phyloP scores from a whole-genome alignment of 1,284 basidiomycete species.

The Phylloboletellus chloephorus region DNA sequence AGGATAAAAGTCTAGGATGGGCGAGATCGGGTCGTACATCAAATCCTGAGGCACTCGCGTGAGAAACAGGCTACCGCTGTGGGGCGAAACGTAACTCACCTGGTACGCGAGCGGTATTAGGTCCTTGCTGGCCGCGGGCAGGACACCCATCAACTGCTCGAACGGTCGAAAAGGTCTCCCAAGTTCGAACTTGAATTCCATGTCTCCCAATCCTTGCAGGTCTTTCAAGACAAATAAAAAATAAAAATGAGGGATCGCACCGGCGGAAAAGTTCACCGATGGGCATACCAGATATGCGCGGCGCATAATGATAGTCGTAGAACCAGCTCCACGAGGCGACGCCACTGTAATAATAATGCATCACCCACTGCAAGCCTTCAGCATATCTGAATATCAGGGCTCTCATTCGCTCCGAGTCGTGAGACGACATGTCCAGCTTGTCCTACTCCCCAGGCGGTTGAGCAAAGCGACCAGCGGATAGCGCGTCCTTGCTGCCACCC shows the following conservation, averaged over 20 bases:
- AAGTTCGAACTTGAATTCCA: constrained; percentile 82
- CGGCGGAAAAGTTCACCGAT: background rate
- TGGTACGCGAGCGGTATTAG: constrained; percentile 84
- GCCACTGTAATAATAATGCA: constrained; percentile 98
- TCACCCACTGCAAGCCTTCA: constrained; percentile 97
- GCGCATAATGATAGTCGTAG: constrained; percentile 97
- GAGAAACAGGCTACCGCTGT: constrained; percentile 2
- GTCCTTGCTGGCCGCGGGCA: constrained; percentile 85
- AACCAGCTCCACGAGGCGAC: constrained; percentile 99
- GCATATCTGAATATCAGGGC: constrained; percentile 77
- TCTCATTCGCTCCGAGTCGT: constrained; percentile 61
- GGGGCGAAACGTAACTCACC: constrained; percentile 39
- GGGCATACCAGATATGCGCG: constrained; percentile 79
- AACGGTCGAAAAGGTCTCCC: constrained; percentile 92
- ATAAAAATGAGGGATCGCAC: constrained; percentile 10
- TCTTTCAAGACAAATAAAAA: constrained; percentile 53
- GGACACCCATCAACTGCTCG: constrained; percentile 97
- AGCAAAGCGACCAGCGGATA: background rate
- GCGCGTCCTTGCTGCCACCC: constrained; percentile 19
- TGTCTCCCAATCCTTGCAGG: constrained; percentile 68
- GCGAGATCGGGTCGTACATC: constrained; percentile 82
- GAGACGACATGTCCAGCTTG: constrained; percentile 78
- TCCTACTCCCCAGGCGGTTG: constrained; percentile 40
- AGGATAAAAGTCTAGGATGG: constrained; percentile 95
- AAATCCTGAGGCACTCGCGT: constrained; percentile 55